Evolutionary conservation across 139 green algal species (phyloP), one percentile per base, ranked within the genome.

Genomic region (Astrephomene gubernaculifera): DNA sequence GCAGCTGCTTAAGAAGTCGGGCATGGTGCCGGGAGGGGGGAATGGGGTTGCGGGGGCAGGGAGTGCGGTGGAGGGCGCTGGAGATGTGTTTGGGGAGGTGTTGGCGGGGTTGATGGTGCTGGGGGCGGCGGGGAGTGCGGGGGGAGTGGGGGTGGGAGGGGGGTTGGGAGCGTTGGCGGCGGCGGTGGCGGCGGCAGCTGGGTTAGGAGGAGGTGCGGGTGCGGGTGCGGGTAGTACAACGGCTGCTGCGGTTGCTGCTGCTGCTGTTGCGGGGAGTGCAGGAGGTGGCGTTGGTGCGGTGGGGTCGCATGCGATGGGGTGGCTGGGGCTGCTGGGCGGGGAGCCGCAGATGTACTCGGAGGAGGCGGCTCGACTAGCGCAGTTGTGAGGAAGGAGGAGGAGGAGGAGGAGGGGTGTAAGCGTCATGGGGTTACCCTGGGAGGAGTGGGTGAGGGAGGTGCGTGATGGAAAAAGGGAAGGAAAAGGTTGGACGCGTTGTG

Each of bases 1-100:
- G 70, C 86, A 82, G 44, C 57, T 89, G 60, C 69, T 89, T 0
- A 65, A 63, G 17, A 52, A 64, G 0, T 76, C 54, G 38, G 75
- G 57, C 57, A 65, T 70, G 38, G 44, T 73, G 61, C 39, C 49
- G 45, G 52, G 52, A 52, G 27, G 10, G n/a, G 31, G 33, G 64
- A 31, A 41, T 8, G 64, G 57, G 8, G 57, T 21, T 7, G 57
- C 19, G 21, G 21, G 21, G 57, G 57, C 49, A 25, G 49, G 49
- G 49, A 17, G 12, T 12, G 49, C 12, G 12, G 49, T 57, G 49
- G 12, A 17, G 49, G 68, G 68, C 68, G 68, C 38, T 41, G 65
- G 65, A 27, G 57, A 19, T 27, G 10, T 45, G 60, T 8, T 33
- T 24, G 76, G 12, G 27, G 60, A 4, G 39, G 31, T 35, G 33